Evolutionary conservation across 768 basidiomycete species (phyloP), one percentile per base, ranked within the genome.

Genomic region (Leccinellum luteum): DNA sequence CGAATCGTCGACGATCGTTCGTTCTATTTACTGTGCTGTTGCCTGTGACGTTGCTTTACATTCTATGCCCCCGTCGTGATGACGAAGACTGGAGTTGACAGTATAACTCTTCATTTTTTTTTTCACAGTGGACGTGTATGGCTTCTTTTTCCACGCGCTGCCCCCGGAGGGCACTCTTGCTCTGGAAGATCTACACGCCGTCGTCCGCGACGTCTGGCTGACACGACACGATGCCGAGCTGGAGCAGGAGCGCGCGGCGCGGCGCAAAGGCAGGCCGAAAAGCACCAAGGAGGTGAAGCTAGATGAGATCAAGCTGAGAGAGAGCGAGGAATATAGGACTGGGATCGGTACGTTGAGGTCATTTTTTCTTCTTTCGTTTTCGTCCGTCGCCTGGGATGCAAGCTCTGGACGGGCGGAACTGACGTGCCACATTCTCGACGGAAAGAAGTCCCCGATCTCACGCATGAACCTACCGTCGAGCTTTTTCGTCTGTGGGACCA

Each of bases 401-500:
- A 6, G 12, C 19, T 19, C 41, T 43, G 41, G 41, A 19, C 41
- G 41, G 19, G 10, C 19, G 19, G 41, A 15, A 25, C 45, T 14
- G 23, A 4, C 19, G 1, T 14, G 6, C 3, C 49, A 55, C 34
- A 53, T 34, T 41, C 56, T 48, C 49, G 67, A 3, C 15, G 8
- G 47, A 51, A 35, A 93, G 92, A 94, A 75, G 79, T 93, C 32
- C 81, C 85, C 7, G 92, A 94, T 71, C 78, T 94, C 27, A 92
- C 90, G 0, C 84, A 93, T 61, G 70, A 75, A n/a, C 69, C 77
- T 10, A 93, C 82, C 15, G 86, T 90, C 38, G 79, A 80, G 28
- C 75, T 92, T 4, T 90, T 92, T 69, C 81, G 88, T 41, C 73
- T 75, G 57, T 94, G 92, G 92, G 89, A 92, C 64, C 85, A 89